phyloP scores from a whole-genome alignment of 2,329 filamentous ascomycete species.

The Xylariaceae sp. region DNA sequence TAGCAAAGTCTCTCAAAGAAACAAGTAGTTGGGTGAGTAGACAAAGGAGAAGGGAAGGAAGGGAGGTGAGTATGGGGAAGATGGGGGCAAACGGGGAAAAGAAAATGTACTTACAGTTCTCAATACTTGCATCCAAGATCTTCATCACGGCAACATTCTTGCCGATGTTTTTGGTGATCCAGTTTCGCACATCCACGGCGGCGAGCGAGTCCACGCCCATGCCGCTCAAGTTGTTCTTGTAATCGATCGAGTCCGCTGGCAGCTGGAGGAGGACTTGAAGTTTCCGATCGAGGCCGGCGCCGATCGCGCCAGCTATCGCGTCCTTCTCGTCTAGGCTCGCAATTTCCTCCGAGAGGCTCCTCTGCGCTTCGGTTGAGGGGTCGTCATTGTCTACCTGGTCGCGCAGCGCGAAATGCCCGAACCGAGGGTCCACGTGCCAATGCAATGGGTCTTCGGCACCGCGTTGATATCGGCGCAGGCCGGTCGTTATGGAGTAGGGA shows the following conservation, averaged over 20 bases:
- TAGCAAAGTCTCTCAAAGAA: not conserved
- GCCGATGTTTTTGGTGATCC: constrained; percentile 36
- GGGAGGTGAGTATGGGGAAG: not conserved
- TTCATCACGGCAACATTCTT: constrained; percentile 34
- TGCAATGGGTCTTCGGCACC: constrained; percentile 32
- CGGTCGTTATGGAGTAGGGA: constrained; percentile 38
- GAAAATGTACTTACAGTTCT: constrained; percentile 10
- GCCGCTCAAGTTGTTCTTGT: constrained; percentile 34
- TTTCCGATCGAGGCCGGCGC: constrained; percentile 28
- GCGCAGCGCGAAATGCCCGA: constrained; percentile 37
- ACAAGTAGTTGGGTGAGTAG: too few relatives aligned
- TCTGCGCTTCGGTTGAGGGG: constrained; percentile 4
- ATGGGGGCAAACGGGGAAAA: not conserved
- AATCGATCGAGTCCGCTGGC: constrained; percentile 28
- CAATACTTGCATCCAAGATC: constrained; percentile 30
- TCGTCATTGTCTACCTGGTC: constrained; percentile 15
- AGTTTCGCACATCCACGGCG: constrained; percentile 39
- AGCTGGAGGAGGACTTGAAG: constrained; percentile 35
- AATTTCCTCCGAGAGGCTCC: constrained; percentile 32
- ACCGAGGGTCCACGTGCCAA: constrained; percentile 44
- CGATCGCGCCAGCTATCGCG: constrained; percentile 28
- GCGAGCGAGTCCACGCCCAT: constrained; percentile 41
- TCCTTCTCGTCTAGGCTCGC: constrained; percentile 20
- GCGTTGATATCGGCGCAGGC: constrained; percentile 38
- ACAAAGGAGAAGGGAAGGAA: too few relatives aligned